Percentiles rank a stretch among this genome's conserved stretches.
Conservation (phyloP, 306 rosid genomes). For the Corylus avellana region DNA sequence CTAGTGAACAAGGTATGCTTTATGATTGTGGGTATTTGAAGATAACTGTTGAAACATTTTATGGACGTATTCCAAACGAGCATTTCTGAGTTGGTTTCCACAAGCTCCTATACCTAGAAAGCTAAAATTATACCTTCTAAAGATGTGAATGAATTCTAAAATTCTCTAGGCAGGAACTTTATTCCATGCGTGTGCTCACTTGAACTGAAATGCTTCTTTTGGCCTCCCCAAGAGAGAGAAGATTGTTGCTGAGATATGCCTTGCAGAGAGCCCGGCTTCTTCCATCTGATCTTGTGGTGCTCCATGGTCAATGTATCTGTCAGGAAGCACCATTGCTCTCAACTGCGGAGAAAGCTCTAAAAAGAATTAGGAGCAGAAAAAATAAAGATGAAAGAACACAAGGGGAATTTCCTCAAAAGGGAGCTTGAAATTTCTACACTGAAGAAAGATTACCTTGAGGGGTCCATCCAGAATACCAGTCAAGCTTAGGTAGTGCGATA, state of each 20-base stretch:
- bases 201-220: constrained; percentile 64
- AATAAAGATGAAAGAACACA: neutral
- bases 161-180: constrained; percentile 11
- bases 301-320: constrained; percentile 91
- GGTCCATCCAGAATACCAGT: constrained; percentile 78
- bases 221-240: constrained; percentile 69
- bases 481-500: constrained; percentile 71
- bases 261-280: constrained; percentile 77
- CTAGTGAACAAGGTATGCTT: constrained; percentile 6
- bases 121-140: constrained; percentile 1
- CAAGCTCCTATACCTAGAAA: neutral
- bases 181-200: constrained; percentile 33
- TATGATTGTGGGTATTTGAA: neutral
- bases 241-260: constrained; percentile 72
- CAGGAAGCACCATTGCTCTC: constrained; percentile 91
- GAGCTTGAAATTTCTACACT: constrained; percentile 1
- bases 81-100: constrained; percentile 9
- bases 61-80: neutral
- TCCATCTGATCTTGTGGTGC: constrained; percentile 66
- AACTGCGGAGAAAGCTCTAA: constrained; percentile 47
- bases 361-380: constrained; percentile 5
- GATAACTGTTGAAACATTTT: neutral
- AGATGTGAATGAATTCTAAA: constrained; percentile 20
- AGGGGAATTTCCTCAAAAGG: neutral
- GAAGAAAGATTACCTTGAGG: constrained; percentile 61